Percentiles rank a stretch among this genome's conserved stretches.
Evolutionary conservation across 768 basidiomycete species (phyloP).

Genomic region (Leccinum obscurum): DNA sequence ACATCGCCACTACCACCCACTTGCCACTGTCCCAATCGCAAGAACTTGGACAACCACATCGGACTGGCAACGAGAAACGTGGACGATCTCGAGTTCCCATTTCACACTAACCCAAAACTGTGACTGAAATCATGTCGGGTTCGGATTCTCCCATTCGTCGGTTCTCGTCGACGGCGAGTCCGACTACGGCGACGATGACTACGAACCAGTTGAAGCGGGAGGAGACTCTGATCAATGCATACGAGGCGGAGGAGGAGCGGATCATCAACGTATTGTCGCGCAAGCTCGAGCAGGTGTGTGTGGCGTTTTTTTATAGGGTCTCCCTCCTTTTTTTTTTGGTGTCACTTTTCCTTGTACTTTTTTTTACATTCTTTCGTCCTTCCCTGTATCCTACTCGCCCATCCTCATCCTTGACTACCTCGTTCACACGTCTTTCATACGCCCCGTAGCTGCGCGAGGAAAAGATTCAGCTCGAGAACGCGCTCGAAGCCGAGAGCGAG

Average conservation of each 20-base stretch:
- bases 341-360: not conserved
- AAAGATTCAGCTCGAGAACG: constrained; percentile 81
- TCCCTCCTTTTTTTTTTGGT: too few relatives aligned
- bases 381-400: not conserved
- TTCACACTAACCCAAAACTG: not conserved
- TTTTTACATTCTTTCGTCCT: not conserved
- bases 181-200: constrained; percentile 22
- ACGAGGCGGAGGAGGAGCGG: constrained; percentile 88
- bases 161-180: not conserved
- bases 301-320: not conserved
- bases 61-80: not conserved
- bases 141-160: not conserved
- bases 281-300: constrained; percentile 75
- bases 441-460: constrained; percentile 71
- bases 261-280: constrained; percentile 81
- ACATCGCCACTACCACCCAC: not conserved
- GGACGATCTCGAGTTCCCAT: not conserved
- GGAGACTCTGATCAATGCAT: constrained; percentile 83
- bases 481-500: constrained; percentile 83
- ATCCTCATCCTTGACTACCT: not conserved
- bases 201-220: constrained; percentile 49
- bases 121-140: not conserved
- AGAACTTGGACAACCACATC: not conserved
- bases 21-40: not conserved
- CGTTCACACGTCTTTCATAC: not conserved